Evolutionary conservation across 2,329 filamentous ascomycete genomes (phyloP), one percentile per base, ranked within the genome.

Genomic region (Sclerotinia minor): DNA sequence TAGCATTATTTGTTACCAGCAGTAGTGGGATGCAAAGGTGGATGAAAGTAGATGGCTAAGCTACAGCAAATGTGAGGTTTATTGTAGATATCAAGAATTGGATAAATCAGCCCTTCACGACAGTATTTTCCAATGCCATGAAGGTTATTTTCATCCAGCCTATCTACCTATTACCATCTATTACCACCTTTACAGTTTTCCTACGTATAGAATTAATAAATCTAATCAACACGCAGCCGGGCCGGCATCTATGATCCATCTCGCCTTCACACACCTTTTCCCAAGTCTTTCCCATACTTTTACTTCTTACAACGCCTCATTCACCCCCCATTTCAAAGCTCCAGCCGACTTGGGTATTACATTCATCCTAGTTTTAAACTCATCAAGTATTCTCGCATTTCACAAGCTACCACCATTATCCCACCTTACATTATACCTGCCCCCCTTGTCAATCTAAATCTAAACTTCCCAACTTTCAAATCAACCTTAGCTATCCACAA

Each of bases 1-100:
- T 60, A n/a, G 38, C 26, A 60, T 60, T 60, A 47, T 60, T 60
- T 47, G 19, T 47, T 60, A 9, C 41, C 19, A 60, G 57, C 57
- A 49, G 44, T 49, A 60, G 58, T 60, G 58, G 58, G 58, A 49
- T 60, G 44, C 58, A 49, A 35, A 60, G 26, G 29, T 24, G 45
- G 58, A 38, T 47, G 58, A n/a, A 24, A 19, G 44, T 19, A 47
- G 57, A 60, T 60, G 26, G 57, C 24, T 13, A 4, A 15, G 41
- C 41, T 47, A 59, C 17, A 45, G 38, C 38, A 29, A 45, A 29
- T n/a, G 26, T 29, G 52, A 32, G 5, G 41, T 17, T 32, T 2
- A 19, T 29, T 32, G 32, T 60, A 41, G 54, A 6, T 19, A 58
- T 26, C 54, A 58, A 41, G 29, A 47, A 60, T 49, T 35, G 58